Evolutionary conservation across 2,329 filamentous ascomycete genomes (phyloP).

Genomic region (Alternaria viburni): DNA sequence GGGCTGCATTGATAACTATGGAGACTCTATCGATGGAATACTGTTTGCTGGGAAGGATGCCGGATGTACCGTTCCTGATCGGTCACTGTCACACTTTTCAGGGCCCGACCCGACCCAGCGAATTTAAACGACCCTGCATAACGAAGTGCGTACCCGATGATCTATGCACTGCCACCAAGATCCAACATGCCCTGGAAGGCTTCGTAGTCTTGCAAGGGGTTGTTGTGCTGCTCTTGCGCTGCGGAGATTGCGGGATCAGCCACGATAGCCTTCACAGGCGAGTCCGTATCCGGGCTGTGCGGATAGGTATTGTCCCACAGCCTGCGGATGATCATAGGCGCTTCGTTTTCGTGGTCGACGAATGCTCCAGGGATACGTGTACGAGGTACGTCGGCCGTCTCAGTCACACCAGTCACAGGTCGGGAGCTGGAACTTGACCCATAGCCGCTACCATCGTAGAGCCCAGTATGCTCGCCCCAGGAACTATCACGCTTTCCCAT

Average conservation of each 20-base stretch:
- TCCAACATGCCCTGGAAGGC: not conserved
- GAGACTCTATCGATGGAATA: not conserved
- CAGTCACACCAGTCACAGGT: not conserved
- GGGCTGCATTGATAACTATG: constrained; percentile 7
- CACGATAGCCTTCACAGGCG: not conserved
- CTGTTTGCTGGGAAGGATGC: constrained; percentile 5
- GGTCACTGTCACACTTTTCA: not conserved
- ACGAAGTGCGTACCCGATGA: not conserved
- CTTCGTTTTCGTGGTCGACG: not conserved
- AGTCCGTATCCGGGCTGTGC: not conserved
- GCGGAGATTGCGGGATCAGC: not conserved
- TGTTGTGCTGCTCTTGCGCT: not conserved
- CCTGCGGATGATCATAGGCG: not conserved
- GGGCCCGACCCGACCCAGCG: not conserved
- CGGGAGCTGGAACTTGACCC: constrained; percentile 15
- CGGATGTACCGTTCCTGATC: not conserved
- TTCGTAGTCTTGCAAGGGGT: not conserved
- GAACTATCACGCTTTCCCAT: not conserved
- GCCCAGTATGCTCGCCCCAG: constrained; percentile 9
- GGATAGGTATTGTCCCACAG: not conserved
- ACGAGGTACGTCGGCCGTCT: not conserved
- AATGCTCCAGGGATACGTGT: not conserved
- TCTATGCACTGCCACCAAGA: not conserved
- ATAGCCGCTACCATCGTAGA: constrained; percentile 37
- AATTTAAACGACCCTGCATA: not conserved